phyloP scores from a whole-genome alignment of 768 basidiomycete species.

The Rhizopogon salebrosus region DNA sequence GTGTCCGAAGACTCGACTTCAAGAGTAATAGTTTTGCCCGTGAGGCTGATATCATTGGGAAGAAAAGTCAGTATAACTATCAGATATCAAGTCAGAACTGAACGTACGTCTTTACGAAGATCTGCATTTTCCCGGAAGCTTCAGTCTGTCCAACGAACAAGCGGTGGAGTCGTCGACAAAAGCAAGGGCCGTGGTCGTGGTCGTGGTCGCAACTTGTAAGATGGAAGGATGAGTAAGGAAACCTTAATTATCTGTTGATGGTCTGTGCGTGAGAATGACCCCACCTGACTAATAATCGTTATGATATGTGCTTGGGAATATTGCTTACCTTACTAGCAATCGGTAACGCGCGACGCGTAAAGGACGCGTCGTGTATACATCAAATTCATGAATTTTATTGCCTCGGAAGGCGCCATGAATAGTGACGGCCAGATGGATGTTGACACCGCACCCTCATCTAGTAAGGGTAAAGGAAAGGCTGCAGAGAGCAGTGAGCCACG shows the following conservation, averaged over 20 bases:
- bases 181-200: slow-evolving; percentile 49
- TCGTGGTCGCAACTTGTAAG: slow-evolving; percentile 3
- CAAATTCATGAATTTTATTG: neutral
- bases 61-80: slow-evolving; percentile 4
- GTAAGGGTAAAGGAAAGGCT: slow-evolving; percentile 59
- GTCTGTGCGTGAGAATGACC: slow-evolving; percentile 35
- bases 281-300: slow-evolving; percentile 11
- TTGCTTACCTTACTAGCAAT: too few species aligned
- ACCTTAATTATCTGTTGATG: slow-evolving; percentile 35
- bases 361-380: neutral
- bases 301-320: too few species aligned
- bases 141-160: slow-evolving; percentile 84
- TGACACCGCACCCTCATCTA: slow-evolving; percentile 26
- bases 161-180: slow-evolving; percentile 94
- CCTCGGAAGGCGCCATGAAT: slow-evolving; percentile 36
- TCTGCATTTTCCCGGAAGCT: slow-evolving; percentile 85
- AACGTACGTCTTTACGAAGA: slow-evolving; percentile 94
- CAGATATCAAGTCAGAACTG: neutral
- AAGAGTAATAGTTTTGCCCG: slow-evolving; percentile 98
- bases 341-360: neutral
- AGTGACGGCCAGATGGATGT: slow-evolving; percentile 51
- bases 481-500: slow-evolving; percentile 33
- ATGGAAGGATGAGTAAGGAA: slow-evolving; percentile 18
- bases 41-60: slow-evolving; percentile 57
- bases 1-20: slow-evolving; percentile 97